Percentiles rank a stretch among this genome's conserved stretches.
Conservation (phyloP, 768 basidiomycete species). For the Leccinellum albellum region DNA sequence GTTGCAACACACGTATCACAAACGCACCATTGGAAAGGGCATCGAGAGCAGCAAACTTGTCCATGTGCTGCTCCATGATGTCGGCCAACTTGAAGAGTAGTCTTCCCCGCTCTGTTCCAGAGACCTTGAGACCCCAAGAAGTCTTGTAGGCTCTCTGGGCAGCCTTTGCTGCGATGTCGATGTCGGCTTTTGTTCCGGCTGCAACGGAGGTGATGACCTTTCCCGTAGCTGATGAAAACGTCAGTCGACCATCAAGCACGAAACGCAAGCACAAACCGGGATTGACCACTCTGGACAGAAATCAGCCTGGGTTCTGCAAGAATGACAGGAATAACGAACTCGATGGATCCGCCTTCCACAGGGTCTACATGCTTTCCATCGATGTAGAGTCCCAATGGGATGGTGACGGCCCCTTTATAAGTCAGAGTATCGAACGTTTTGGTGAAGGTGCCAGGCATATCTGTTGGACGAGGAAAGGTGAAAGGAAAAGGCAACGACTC, state of each 20-base stretch:
- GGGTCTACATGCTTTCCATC: conserved; percentile 50
- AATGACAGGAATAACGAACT: conserved; percentile 40
- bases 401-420: conserved; percentile 53
- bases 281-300: conserved; percentile 46
- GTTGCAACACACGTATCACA: neutral
- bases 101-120: conserved; percentile 1
- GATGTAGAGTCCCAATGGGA: conserved; percentile 70
- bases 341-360: conserved; percentile 50
- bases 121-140: conserved; percentile 8
- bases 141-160: conserved; percentile 4
- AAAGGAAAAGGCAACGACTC: neutral
- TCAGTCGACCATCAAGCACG: conserved; percentile 15
- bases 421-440: conserved; percentile 51
- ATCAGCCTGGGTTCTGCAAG: neutral
- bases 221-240: conserved; percentile 11
- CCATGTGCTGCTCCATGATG: conserved; percentile 6
- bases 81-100: conserved; percentile 9
- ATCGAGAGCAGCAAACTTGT: conserved; percentile 9
- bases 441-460: conserved; percentile 38
- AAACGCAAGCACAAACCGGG: conserved; percentile 35
- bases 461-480: neutral
- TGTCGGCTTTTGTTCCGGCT: conserved; percentile 5
- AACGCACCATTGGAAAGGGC: conserved; percentile 2
- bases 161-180: conserved; percentile 6
- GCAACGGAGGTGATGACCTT: conserved; percentile 8